These are phyloP conservation scores for Rhizophora apiculata DNA, from an alignment of 345 rosid genomes.

Conservation along the genomic window DNA sequence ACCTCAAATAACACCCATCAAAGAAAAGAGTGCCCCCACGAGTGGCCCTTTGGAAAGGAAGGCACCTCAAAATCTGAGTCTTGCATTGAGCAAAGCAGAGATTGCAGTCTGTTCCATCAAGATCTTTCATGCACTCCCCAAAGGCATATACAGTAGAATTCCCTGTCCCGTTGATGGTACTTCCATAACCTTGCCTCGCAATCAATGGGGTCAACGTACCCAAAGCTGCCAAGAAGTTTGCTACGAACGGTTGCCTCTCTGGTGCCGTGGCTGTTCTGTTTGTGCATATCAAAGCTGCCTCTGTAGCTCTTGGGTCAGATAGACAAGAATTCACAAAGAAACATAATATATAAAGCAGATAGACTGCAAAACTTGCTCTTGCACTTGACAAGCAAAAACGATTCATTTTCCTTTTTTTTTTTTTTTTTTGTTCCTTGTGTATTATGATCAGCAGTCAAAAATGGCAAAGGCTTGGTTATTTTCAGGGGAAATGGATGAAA, in stretches of 20 bases:
- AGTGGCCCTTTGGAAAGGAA: constrained; percentile 60
- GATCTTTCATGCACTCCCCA: constrained; percentile 86
- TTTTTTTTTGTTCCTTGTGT: neutral
- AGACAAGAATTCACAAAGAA: constrained; percentile 29
- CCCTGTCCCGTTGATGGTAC: constrained; percentile 41
- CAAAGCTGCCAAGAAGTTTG: constrained; percentile 54
- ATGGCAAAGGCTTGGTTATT: neutral
- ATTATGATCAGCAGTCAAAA: neutral
- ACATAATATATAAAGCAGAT: constrained; percentile 18
- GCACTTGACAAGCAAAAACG: neutral
- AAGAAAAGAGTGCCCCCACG: constrained; percentile 71
- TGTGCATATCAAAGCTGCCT: constrained; percentile 52
- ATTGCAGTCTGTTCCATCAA: constrained; percentile 58
- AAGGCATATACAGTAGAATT: constrained; percentile 54
- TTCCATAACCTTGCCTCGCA: constrained; percentile 36
- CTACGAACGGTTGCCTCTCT: constrained; percentile 38
- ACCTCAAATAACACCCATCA: constrained; percentile 80
- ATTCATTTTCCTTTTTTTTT: neutral
- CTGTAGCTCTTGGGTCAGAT: constrained; percentile 73
- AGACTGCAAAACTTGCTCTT: constrained; percentile 4
- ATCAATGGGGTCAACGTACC: constrained; percentile 43
- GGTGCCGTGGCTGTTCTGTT: constrained; percentile 49
- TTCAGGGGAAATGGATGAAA: neutral
- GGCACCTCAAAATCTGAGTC: constrained; percentile 60
- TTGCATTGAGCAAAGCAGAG: constrained; percentile 80